Evolutionary conservation across 176 grass and related monocot genomes (phyloP).

Genomic region (Bromus sterilis): DNA sequence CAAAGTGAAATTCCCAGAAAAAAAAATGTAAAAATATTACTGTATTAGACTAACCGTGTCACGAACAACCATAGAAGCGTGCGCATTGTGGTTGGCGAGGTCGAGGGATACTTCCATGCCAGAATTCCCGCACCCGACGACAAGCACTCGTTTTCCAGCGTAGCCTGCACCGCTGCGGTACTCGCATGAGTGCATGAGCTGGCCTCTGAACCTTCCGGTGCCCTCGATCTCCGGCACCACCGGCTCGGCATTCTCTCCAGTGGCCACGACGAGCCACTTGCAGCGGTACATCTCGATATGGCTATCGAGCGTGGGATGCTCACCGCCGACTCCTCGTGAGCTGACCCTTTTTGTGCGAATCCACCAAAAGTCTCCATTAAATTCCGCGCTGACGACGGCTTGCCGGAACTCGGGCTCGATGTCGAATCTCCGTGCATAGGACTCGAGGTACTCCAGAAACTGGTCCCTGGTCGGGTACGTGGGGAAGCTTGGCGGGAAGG

Average conservation of each 20-base stretch:
- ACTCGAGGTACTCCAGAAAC: constrained; percentile 68
- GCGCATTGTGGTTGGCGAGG: constrained; percentile 67
- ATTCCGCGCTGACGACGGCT: constrained; percentile 50
- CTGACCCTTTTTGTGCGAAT: constrained; percentile 29
- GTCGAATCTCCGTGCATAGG: constrained; percentile 34
- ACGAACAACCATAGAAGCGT: constrained; percentile 72
- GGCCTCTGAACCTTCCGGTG: constrained; percentile 31
- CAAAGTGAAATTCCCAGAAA: no score
- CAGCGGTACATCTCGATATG: no score
- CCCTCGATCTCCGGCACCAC: constrained; percentile 68
- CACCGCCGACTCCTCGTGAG: not conserved
- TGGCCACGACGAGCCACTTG: constrained; percentile 77
- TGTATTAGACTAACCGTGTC: constrained; percentile 41
- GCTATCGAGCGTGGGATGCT: not conserved
- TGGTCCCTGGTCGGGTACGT: constrained; percentile 65
- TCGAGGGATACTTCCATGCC: constrained; percentile 85
- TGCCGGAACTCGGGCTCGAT: constrained; percentile 42
- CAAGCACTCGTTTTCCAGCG: constrained; percentile 49
- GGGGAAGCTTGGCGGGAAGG: constrained; percentile 50
- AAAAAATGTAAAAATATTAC: no score
- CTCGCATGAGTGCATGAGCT: constrained; percentile 55
- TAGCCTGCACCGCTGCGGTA: constrained; percentile 61
- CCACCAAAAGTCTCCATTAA: constrained; percentile 55
- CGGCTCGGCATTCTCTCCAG: constrained; percentile 84
- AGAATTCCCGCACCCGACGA: constrained; percentile 89